Conservation (phyloP, 2,329 filamentous ascomycete genomes). For the Colletotrichum abscissum region DNA sequence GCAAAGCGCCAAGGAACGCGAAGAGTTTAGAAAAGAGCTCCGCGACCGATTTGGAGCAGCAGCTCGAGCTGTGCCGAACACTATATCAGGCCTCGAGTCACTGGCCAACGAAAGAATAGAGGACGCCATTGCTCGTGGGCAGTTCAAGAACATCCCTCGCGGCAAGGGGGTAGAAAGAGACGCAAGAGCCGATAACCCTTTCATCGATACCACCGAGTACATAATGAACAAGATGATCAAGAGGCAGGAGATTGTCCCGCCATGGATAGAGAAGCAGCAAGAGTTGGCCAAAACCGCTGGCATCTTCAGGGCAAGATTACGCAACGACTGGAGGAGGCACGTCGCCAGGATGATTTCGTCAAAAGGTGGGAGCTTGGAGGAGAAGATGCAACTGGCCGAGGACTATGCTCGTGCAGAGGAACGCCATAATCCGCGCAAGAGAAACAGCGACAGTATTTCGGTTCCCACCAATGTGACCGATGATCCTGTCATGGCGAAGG, state of each 20-base stretch:
- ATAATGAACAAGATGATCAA: constrained; percentile 99
- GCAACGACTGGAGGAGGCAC: constrained; percentile 87
- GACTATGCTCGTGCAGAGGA: constrained; percentile 82
- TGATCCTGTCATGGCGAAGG: constrained; percentile 60
- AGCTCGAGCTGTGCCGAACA: constrained; percentile 78
- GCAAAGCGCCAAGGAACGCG: constrained; percentile 77
- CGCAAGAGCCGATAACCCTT: constrained; percentile 84
- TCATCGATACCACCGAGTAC: constrained; percentile 96
- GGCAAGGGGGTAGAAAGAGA: constrained; percentile 87
- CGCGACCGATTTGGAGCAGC: constrained; percentile 83
- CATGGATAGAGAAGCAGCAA: constrained; percentile 99
- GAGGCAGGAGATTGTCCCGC: constrained; percentile 92
- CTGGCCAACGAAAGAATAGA: constrained; percentile 94
- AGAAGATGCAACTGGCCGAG: constrained; percentile 78
- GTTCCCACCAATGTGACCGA: constrained; percentile 59
- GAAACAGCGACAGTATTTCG: constrained; percentile 57
- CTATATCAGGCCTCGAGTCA: constrained; percentile 81
- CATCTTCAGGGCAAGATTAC: constrained; percentile 78
- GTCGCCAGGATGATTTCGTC: constrained; percentile 83
- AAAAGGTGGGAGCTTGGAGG: constrained; percentile 77
- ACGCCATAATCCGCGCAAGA: constrained; percentile 67
- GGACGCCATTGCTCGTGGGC: constrained; percentile 89
- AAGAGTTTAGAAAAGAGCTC: constrained; percentile 77
- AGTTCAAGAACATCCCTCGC: constrained; percentile 85
- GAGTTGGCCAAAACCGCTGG: constrained; percentile 78